A percentile compares a stretch with the other conserved stretches of the same genome.
These are phyloP conservation scores for Danielia oregonensis DNA, from an alignment of 805 yeast species.

Conservation along the genomic window DNA sequence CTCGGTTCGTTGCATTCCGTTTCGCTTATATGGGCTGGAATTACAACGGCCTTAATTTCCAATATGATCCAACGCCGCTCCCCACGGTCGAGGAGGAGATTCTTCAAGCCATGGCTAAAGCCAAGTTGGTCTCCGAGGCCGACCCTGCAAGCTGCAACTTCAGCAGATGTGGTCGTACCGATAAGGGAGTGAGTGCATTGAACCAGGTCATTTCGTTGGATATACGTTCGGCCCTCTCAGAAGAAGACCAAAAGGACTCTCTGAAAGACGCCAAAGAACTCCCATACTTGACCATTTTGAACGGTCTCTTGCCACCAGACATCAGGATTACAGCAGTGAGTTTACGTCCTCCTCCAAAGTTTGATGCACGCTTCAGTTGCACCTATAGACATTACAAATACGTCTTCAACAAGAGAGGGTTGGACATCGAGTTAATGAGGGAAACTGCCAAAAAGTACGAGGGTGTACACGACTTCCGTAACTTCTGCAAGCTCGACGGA, in stretches of 20 bases:
- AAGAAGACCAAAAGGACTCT: constrained; percentile 58
- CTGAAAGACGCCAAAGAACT: constrained; percentile 63
- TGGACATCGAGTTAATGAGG: constrained; percentile 66
- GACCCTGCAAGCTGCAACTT: constrained; percentile 65
- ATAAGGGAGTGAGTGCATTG: constrained; percentile 95
- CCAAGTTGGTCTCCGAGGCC: constrained; percentile 58
- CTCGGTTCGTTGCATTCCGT: constrained; percentile 70
- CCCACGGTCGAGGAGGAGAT: constrained; percentile 86
- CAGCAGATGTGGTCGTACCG: constrained; percentile 93
- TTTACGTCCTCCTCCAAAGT: constrained; percentile 73
- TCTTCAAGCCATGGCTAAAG: constrained; percentile 63
- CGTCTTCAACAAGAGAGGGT: constrained; percentile 52
- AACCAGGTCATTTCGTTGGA: constrained; percentile 84
- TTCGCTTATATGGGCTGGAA: constrained; percentile 94
- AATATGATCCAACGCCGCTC: constrained; percentile 67
- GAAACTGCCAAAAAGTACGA: constrained; percentile 58
- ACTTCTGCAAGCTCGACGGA: constrained; percentile 92
- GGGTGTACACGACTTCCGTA: constrained; percentile 88
- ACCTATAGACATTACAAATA: constrained; percentile 81
- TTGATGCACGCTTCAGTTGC: constrained; percentile 94
- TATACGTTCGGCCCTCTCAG: constrained; percentile 64
- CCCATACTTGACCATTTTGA: constrained; percentile 71
- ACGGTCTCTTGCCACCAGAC: constrained; percentile 75
- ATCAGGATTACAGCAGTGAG: constrained; percentile 80
- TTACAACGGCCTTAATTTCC: constrained; percentile 86